Percentiles rank a stretch among this genome's conserved stretches.
Evolutionary conservation across 768 basidiomycete species (phyloP).

Genomic region (Auriscalpium vulgare): DNA sequence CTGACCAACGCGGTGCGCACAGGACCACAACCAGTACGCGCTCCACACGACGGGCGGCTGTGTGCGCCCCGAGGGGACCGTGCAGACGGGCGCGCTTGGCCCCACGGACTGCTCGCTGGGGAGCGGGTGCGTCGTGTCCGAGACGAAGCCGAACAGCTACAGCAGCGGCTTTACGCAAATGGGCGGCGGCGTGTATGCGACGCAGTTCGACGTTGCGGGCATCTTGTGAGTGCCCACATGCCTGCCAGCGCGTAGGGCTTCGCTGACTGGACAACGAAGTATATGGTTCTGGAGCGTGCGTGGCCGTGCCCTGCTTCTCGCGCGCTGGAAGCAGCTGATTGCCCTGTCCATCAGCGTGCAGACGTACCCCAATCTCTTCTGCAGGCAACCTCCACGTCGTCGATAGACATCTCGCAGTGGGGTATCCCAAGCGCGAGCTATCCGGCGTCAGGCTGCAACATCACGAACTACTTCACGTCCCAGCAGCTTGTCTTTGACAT

Average conservation of each 20-base stretch:
- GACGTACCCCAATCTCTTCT: conserved; percentile 29
- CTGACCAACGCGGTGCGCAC: background rate
- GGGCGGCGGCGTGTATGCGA: conserved; percentile 58
- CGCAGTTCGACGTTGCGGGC: conserved; percentile 56
- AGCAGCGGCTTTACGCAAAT: conserved; percentile 32
- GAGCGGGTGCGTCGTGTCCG: conserved; percentile 28
- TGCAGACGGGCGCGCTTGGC: conserved; percentile 26
- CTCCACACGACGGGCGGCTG: conserved; percentile 41
- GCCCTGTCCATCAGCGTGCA: conserved; percentile 22
- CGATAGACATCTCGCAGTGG: conserved; percentile 34
- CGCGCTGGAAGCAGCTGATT: background rate
- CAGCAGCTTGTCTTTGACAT: conserved; percentile 52
- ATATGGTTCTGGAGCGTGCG: conserved; percentile 45
- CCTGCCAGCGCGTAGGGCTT: background rate
- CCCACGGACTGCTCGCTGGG: conserved; percentile 25
- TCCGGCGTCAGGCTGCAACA: conserved; percentile 33
- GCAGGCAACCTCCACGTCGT: conserved; percentile 22
- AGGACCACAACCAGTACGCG: conserved; percentile 43
- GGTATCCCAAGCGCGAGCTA: conserved; percentile 38
- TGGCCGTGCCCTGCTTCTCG: background rate
- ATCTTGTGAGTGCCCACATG: conserved; percentile 29
- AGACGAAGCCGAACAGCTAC: conserved; percentile 31
- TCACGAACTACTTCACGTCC: conserved; percentile 34
- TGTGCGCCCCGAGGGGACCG: conserved; percentile 19
- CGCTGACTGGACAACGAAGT: conserved; percentile 14